These are phyloP conservation scores for Fraxinus dipetala DNA, from an alignment of 305 asterid genomes.

Conservation along the genomic window DNA sequence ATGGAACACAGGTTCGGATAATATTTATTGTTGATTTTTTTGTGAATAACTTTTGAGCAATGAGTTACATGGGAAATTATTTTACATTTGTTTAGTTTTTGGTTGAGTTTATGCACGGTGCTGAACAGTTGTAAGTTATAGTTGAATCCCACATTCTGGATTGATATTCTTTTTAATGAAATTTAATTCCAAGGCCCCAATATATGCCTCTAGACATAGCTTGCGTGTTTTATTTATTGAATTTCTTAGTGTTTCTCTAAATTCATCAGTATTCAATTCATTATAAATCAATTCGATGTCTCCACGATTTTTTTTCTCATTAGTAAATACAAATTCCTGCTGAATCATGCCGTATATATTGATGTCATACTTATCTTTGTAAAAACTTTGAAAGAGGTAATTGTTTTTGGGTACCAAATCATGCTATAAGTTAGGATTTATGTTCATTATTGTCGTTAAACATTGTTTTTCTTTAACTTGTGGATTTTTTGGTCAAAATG, in stretches of 20 bases:
- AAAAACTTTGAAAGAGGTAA: not conserved
- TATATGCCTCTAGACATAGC: not conserved
- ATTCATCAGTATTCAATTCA: not conserved
- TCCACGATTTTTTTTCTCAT: not conserved
- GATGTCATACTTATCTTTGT: not conserved
- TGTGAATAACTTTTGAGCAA: not conserved
- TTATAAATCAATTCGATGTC: not conserved
- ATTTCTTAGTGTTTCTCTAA: not conserved
- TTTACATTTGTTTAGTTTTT: not conserved
- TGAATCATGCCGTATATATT: not conserved
- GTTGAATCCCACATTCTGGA: not conserved
- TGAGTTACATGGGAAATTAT: not conserved
- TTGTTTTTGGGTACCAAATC: not conserved
- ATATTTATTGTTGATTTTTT: not conserved
- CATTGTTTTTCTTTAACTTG: not conserved
- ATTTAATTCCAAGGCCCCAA: not conserved
- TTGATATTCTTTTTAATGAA: not conserved
- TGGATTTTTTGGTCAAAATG: slow-evolving; percentile 1
- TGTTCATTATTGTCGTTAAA: not conserved
- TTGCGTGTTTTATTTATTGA: not conserved
- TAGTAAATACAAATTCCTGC: not conserved
- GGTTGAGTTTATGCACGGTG: not conserved
- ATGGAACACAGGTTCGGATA: slow-evolving; percentile 71
- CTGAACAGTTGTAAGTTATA: not conserved
- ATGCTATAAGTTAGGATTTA: slow-evolving; percentile 3